Conservation (phyloP, 2,329 filamentous ascomycete species). For the Metarhizium guizhouense region DNA sequence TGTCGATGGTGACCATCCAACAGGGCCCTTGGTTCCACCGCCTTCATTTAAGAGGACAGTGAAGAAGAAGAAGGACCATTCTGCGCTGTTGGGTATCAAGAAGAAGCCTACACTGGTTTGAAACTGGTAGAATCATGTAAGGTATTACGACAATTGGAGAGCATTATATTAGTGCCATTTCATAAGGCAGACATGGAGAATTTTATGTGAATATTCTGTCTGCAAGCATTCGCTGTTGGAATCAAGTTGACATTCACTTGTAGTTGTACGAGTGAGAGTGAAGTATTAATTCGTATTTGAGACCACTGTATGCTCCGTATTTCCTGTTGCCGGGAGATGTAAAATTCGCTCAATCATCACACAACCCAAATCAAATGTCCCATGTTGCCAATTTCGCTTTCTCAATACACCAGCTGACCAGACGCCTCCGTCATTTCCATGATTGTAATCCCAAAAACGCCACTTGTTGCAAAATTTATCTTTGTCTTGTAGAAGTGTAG, state of each 20-base stretch:
- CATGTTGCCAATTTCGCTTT: background rate
- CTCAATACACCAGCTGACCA: background rate
- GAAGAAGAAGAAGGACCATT: constrained; percentile 82
- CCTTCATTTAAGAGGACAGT: constrained; percentile 62
- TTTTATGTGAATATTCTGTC: background rate
- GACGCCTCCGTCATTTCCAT: background rate
- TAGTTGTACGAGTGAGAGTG: too few relatives aligned
- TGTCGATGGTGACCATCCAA: constrained; percentile 16
- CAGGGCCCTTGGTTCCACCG: constrained; percentile 12
- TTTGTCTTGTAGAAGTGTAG: background rate
- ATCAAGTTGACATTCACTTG: too few relatives aligned
- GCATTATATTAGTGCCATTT: background rate
- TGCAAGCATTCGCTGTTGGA: too few relatives aligned
- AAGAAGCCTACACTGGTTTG: constrained; percentile 60
- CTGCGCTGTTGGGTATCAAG: constrained; percentile 74
- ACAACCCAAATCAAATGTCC: background rate
- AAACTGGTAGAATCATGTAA: background rate
- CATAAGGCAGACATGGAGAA: background rate
- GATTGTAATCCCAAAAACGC: background rate
- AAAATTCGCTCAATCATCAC: background rate
- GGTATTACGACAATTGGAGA: background rate
- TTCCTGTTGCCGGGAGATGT: background rate
- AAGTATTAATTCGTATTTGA: background rate
- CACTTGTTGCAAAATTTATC: background rate
- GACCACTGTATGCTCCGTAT: background rate